These are phyloP conservation scores for Psilocybe azurescens DNA, from an alignment of 768 basidiomycete species.

Conservation along the genomic window DNA sequence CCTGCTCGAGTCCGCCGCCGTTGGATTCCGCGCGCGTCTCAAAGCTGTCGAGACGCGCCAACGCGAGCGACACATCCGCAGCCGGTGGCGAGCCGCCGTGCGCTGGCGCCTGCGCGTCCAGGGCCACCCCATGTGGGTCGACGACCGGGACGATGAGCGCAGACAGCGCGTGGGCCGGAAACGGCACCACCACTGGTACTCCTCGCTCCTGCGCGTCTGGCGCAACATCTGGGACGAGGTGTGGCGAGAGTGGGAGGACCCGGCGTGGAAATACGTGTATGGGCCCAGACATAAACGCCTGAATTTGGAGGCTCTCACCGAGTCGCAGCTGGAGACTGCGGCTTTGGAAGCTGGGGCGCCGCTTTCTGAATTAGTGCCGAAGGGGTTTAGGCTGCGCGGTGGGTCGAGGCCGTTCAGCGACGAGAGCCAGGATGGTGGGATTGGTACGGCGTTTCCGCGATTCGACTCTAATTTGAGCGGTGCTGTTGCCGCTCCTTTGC, in stretches of 20 bases:
- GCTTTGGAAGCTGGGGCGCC: conserved; percentile 74
- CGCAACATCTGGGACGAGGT: conserved; percentile 18
- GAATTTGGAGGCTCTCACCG: conserved; percentile 65
- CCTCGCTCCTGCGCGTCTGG: conserved; percentile 14
- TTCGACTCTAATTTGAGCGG: not conserved
- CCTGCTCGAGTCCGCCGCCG: conserved; percentile 73
- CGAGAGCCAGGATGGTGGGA: not conserved
- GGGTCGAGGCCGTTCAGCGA: not conserved
- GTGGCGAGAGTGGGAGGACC: conserved; percentile 26
- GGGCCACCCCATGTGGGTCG: conserved; percentile 59
- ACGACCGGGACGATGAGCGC: conserved; percentile 32
- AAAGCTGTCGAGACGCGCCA: conserved; percentile 50
- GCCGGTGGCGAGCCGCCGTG: conserved; percentile 66
- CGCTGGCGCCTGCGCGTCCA: conserved; percentile 62
- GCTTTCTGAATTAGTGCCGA: conserved; percentile 54
- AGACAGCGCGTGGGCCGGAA: conserved; percentile 5
- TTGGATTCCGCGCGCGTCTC: conserved; percentile 64
- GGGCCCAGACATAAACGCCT: conserved; percentile 58
- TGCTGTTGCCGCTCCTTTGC: conserved; percentile 24
- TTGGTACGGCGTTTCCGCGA: not conserved
- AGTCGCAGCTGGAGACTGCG: conserved; percentile 59
- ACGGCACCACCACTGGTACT: conserved; percentile 21
- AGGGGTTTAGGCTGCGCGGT: conserved; percentile 30
- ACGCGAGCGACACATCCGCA: conserved; percentile 50
- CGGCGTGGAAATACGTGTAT: conserved; percentile 32